Conservation (phyloP, 2,329 filamentous ascomycete genomes). For the Elsinoe fawcettii region DNA sequence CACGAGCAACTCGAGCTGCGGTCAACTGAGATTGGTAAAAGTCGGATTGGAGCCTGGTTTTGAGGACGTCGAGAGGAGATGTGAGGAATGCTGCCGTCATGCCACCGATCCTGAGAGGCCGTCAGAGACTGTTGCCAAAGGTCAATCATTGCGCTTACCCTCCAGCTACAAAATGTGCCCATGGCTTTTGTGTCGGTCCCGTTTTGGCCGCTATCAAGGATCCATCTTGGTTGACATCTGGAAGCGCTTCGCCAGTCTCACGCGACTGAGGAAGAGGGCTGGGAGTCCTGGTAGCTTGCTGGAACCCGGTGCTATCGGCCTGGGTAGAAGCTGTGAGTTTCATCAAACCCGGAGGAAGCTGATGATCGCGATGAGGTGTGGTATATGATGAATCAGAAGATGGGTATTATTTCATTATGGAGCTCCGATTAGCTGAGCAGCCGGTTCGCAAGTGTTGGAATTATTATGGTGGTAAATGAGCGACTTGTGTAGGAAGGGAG, state of each 20-base stretch:
- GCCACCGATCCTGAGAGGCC: constrained; percentile 61
- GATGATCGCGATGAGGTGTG: neutral
- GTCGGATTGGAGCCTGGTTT: constrained; percentile 87
- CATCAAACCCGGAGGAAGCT: constrained; percentile 16
- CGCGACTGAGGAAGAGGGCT: constrained; percentile 44
- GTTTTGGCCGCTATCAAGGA: constrained; percentile 31
- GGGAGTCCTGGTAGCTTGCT: constrained; percentile 1
- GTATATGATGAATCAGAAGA: neutral
- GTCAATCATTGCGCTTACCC: constrained; percentile 49
- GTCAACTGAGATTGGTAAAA: constrained; percentile 83
- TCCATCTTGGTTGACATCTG: constrained; percentile 38
- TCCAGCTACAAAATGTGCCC: constrained; percentile 87
- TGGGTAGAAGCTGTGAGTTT: constrained; percentile 13
- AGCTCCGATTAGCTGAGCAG: neutral
- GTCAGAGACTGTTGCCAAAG: constrained; percentile 4
- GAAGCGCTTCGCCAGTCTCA: constrained; percentile 52
- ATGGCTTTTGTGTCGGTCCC: constrained; percentile 58
- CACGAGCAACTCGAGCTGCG: constrained; percentile 55
- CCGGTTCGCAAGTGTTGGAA: neutral
- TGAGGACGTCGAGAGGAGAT: constrained; percentile 85
- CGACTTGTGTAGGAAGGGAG: neutral
- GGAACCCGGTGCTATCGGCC: constrained; percentile 9
- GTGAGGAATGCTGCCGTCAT: constrained; percentile 92
- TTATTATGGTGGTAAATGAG: neutral
- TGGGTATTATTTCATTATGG: neutral